phyloP scores from a whole-genome alignment of 2,329 filamentous ascomycete species.

The Cladosporium oxysporum region DNA sequence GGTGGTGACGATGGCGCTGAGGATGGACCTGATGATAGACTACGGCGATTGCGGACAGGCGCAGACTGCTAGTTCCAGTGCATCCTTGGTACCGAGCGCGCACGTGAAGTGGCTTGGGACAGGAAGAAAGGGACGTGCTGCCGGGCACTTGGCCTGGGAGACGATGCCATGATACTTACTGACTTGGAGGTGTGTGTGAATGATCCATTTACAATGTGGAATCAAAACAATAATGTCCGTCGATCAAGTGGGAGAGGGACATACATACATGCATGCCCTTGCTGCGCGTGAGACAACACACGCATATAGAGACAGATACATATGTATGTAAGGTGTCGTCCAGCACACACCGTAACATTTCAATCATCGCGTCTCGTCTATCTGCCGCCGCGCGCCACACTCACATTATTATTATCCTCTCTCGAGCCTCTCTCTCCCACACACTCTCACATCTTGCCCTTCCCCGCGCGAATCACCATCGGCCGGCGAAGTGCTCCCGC shows the following conservation, averaged over 20 bases:
- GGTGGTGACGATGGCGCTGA: neutral
- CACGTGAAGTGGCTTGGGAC: neutral
- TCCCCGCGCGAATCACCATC: neutral
- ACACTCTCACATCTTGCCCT: neutral
- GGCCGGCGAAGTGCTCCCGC: neutral
- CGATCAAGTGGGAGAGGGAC: neutral
- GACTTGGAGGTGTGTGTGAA: neutral
- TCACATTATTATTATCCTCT: neutral
- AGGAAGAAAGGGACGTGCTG: neutral
- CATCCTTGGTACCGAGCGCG: conserved; percentile 16
- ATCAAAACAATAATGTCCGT: neutral
- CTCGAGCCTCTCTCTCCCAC: no score
- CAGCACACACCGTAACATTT: neutral
- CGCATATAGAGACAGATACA: neutral
- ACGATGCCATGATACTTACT: neutral
- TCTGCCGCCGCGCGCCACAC: neutral
- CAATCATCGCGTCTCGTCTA: neutral
- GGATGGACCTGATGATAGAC: neutral
- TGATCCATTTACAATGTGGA: neutral
- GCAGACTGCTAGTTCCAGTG: neutral
- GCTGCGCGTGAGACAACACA: neutral
- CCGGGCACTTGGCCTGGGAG: neutral
- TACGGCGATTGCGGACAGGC: neutral
- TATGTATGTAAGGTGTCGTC: neutral
- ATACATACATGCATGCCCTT: neutral